Conservation (phyloP, 805 yeast species). For the Saccharomyces eubayanus region DNA sequence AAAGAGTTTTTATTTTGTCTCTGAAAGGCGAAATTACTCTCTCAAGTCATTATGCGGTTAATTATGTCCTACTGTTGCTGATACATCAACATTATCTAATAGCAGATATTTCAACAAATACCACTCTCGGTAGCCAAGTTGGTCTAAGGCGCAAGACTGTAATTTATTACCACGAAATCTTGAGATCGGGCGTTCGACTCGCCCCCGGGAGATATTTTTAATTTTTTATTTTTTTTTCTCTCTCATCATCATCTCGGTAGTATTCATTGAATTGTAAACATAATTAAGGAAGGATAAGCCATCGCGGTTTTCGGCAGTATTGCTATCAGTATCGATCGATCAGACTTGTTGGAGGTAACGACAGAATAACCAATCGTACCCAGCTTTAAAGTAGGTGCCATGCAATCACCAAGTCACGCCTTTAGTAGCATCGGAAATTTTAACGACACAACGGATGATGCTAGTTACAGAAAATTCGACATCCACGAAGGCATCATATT, state of each 20-base stretch:
- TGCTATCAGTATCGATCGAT: not conserved
- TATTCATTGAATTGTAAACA: not conserved
- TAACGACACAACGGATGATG: conserved; percentile 27
- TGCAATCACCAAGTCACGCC: not conserved
- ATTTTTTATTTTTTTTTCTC: not conserved
- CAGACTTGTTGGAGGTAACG: not conserved
- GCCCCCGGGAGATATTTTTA: conserved; percentile 12
- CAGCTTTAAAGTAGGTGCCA: not conserved
- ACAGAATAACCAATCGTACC: not conserved
- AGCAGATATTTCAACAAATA: no score
- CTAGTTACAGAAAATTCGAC: conserved; percentile 30
- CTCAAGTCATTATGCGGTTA: no score
- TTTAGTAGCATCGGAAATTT: conserved; percentile 18
- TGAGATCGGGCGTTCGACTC: conserved; percentile 15
- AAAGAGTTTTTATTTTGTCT: no score
- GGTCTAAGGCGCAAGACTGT: conserved; percentile 3
- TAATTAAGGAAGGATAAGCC: not conserved
- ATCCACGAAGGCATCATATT: conserved; percentile 57
- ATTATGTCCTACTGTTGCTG: no score
- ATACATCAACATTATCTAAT: no score
- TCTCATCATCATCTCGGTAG: not conserved
- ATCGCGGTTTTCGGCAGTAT: not conserved
- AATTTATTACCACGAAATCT: conserved; percentile 5
- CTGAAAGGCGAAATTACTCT: no score
- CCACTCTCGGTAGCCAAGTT: not conserved